A percentile compares a stretch with the other conserved stretches of the same genome.
Evolutionary conservation across 306 rosid species (phyloP).

Genomic region (Glycine latifolia): DNA sequence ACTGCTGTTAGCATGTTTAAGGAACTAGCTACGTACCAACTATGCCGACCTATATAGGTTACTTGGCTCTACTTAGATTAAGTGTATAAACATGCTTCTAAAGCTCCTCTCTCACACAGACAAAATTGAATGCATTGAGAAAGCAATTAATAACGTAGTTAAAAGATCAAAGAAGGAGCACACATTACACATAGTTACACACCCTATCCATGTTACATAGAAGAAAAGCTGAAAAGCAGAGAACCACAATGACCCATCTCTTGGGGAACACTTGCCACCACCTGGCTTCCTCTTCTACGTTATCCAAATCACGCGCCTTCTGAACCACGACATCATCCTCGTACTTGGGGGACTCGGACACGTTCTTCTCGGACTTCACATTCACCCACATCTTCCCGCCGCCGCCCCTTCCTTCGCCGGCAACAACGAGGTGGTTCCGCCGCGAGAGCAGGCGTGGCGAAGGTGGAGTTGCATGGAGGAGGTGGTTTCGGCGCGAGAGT

Average conservation of each 20-base stretch:
- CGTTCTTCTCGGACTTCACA: conserved; percentile 68
- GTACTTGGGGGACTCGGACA: conserved; percentile 53
- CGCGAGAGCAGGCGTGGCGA: conserved; percentile 16
- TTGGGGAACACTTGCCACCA: conserved; percentile 90
- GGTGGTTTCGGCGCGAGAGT: conserved; percentile 42
- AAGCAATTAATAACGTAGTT: background rate
- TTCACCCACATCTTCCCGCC: conserved; percentile 64
- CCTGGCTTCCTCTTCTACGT: conserved; percentile 31
- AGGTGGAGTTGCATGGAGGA: conserved; percentile 1
- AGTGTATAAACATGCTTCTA: background rate
- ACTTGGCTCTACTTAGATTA: background rate
- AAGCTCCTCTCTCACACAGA: background rate
- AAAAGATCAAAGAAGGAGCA: background rate
- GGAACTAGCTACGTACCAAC: background rate
- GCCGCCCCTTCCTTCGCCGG: conserved; percentile 23
- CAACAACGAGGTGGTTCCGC: conserved; percentile 41
- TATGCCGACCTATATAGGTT: background rate
- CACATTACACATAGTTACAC: background rate
- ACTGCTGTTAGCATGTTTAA: background rate
- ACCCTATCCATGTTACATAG: conserved; percentile 99
- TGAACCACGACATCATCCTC: conserved; percentile 45
- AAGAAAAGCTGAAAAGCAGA: conserved; percentile 91
- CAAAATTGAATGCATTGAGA: background rate
- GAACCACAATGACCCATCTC: conserved; percentile 91
- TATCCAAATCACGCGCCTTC: conserved; percentile 50